Evolutionary conservation across 257 asterid species (phyloP).

Genomic region (Solanum gracilifrons): DNA sequence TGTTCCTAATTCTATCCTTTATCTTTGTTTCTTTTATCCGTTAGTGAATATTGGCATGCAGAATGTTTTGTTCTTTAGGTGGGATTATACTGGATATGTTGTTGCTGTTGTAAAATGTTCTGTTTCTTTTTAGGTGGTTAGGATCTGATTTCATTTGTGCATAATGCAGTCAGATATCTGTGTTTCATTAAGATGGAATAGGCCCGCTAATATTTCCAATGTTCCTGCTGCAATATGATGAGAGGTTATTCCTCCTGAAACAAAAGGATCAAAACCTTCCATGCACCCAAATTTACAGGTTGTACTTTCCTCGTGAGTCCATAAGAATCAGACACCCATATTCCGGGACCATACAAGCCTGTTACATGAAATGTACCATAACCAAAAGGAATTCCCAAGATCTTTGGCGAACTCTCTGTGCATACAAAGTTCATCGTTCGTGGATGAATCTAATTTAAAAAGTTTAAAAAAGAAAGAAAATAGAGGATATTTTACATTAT

Average conservation of each 20-base stretch:
- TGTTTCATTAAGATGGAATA: neutral
- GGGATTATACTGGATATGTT: no score
- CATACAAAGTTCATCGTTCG: neutral
- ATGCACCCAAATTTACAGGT: neutral
- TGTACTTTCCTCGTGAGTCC: neutral
- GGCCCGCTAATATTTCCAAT: neutral
- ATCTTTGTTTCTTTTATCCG: neutral
- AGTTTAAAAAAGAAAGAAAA: no score
- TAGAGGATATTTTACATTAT: neutral
- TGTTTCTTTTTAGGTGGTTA: neutral
- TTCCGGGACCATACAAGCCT: neutral
- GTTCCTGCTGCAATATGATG: neutral
- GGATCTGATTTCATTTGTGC: neutral
- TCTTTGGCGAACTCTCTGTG: neutral
- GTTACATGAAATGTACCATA: neutral
- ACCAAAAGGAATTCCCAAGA: neutral
- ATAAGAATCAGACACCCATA: neutral
- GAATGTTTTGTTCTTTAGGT: neutral
- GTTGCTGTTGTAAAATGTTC: no score
- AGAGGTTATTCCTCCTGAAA: neutral
- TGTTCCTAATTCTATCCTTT: neutral
- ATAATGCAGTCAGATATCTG: neutral
- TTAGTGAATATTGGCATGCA: neutral
- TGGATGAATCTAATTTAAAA: neutral
- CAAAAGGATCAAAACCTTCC: neutral